Base-by-base conservation (phyloP, 306 rosid genomes). In the Betula pendula region DNA sequence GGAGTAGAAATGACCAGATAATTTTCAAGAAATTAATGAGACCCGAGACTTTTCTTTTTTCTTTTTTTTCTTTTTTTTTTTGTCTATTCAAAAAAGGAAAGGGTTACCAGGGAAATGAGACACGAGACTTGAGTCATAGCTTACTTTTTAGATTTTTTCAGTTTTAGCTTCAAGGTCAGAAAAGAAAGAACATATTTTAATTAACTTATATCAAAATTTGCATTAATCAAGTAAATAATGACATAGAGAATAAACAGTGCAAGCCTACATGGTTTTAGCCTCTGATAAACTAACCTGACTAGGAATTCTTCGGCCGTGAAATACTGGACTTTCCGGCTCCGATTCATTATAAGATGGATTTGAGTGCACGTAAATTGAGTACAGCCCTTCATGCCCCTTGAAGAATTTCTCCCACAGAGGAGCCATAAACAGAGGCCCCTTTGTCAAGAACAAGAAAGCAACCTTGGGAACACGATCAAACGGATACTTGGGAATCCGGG, bases 361-460 rank as follows among this genome's bases (percentile, higher is more conserved):
- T 0, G 97, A 85, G 78, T 94, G 98, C 33, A 94, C 96, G 44
- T 92, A 94, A 70, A 94, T 79, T 3, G 97, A 86, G 81, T 90
- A 94, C 9, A 77, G 80, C 12, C 90, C 91, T 76, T 86, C 85
- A 72, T 90, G 82, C 17, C 98, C 98, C 77, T 82, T 44, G 84
- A 94, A 94, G 82, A 94, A 94, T 45, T 80, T 49, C 68, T 94
- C 93, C 98, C 98, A 94, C 63, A 94, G 77, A n/a, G 94, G 92
- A 38, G 92, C 93, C 76, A 94, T n/a, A 66, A 62, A 60, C 79
- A 94, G 83, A 49, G 87, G 88, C 19, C 98, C 97, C 77, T 80
- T 94, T 45, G 89, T 83, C 89, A 94, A 80, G 78, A 92, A 94
- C 97, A 94, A 42, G 82, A 94, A 94, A 11, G 98, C 97, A 79